These are phyloP conservation scores for Nakazawaea peltata DNA, from an alignment of 805 yeast species.

Conservation along the genomic window DNA sequence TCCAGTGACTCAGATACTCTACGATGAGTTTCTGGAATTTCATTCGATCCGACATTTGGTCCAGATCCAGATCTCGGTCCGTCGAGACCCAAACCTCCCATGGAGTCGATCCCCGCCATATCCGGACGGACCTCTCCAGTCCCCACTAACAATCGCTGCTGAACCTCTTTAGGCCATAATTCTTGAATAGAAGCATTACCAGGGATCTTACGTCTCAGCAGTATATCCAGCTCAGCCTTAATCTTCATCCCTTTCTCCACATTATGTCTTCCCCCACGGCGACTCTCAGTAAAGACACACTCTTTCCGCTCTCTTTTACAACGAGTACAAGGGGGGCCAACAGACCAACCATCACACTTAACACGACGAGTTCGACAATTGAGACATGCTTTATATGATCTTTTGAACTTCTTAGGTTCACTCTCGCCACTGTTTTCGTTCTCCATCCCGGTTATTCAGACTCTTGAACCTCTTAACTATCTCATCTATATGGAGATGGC, in stretches of 20 bases:
- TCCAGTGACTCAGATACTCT: too few relatives aligned
- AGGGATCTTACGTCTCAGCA: slow-evolving; percentile 3
- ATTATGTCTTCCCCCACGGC: slow-evolving; percentile 13
- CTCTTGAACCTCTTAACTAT: too few relatives aligned
- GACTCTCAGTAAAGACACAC: slow-evolving; percentile 52
- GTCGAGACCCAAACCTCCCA: too few relatives aligned
- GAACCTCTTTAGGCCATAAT: slow-evolving; percentile 9
- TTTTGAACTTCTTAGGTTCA: slow-evolving; percentile 39
- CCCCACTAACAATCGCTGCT: slow-evolving; percentile 2
- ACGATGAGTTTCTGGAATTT: too few relatives aligned
- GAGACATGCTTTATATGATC: slow-evolving; percentile 78
- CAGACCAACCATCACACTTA: slow-evolving; percentile 74
- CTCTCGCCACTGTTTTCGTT: too few relatives aligned
- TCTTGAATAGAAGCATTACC: slow-evolving; percentile 7
- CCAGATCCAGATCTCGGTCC: too few relatives aligned
- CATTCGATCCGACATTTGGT: not conserved
- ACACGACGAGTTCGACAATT: slow-evolving; percentile 82
- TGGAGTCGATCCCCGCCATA: too few relatives aligned
- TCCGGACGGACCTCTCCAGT: not conserved
- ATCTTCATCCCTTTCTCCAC: slow-evolving; percentile 11
- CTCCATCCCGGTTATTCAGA: too few relatives aligned
- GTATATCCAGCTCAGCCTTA: slow-evolving; percentile 8
- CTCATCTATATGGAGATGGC: too few relatives aligned
- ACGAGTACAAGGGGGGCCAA: slow-evolving; percentile 76
- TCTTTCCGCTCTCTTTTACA: slow-evolving; percentile 78